A percentile compares a stretch with the other conserved stretches of the same genome.
Evolutionary conservation across 2,329 filamentous ascomycete genomes (phyloP).

Genomic region (Acephala macrosclerotiorum): DNA sequence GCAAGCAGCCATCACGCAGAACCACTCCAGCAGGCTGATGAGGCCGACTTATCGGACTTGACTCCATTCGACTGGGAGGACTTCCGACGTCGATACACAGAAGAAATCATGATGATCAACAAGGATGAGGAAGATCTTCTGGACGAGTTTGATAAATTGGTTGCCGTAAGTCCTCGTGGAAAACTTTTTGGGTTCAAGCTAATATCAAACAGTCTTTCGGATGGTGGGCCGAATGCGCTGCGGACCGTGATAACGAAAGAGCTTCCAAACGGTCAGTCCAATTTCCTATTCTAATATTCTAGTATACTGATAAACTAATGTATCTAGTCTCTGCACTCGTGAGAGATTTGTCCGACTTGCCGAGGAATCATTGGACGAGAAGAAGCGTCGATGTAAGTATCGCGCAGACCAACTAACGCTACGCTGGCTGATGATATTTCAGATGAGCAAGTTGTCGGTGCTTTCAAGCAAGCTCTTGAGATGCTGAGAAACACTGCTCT

Average conservation of each 20-base stretch:
- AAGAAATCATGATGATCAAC: conserved; percentile 68
- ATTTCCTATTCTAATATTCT: not conserved
- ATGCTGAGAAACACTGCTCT: conserved; percentile 21
- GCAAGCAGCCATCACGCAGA: conserved; percentile 16
- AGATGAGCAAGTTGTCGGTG: conserved; percentile 65
- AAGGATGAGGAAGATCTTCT: conserved; percentile 70
- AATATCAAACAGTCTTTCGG: conserved; percentile 70
- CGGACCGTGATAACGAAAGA: conserved; percentile 76
- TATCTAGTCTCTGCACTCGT: conserved; percentile 75
- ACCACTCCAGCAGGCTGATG: conserved; percentile 16
- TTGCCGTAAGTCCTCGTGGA: conserved; percentile 48
- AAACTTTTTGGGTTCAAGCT: not conserved
- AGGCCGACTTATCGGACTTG: conserved; percentile 25
- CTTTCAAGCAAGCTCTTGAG: conserved; percentile 68
- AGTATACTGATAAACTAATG: conserved; percentile 24
- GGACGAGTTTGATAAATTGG: conserved; percentile 70
- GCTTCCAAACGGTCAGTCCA: conserved; percentile 73
- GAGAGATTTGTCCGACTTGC: conserved; percentile 77
- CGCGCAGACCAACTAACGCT: not conserved
- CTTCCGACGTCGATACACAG: conserved; percentile 73
- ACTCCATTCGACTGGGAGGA: conserved; percentile 76
- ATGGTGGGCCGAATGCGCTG: conserved; percentile 78
- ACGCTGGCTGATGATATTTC: conserved; percentile 30
- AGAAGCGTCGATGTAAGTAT: conserved; percentile 79
- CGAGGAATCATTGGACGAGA: conserved; percentile 75